A percentile compares a stretch with the other conserved stretches of the same genome.
phyloP scores from a whole-genome alignment of 2,329 filamentous ascomycete species.

The Fusarium sp. region DNA sequence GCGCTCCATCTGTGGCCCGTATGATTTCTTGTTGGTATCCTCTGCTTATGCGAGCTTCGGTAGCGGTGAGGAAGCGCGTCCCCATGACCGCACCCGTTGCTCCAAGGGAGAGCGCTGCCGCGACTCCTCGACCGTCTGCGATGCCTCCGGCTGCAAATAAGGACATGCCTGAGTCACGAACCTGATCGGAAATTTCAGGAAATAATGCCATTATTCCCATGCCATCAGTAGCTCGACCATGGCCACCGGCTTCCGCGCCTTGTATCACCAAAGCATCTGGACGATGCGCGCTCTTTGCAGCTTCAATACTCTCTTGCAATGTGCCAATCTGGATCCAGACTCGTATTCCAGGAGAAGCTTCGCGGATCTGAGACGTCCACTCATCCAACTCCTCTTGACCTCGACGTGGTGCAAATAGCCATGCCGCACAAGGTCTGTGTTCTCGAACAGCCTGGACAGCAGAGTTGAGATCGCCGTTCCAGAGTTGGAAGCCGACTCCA shows the following conservation, averaged over 20 bases:
- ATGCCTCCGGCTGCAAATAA: constrained; percentile 67
- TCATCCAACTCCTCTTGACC: constrained; percentile 55
- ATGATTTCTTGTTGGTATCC: constrained; percentile 60
- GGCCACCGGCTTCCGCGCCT: constrained; percentile 66
- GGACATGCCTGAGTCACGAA: constrained; percentile 53
- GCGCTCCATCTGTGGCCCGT: constrained; percentile 55
- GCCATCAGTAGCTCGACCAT: constrained; percentile 61
- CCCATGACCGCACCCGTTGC: constrained; percentile 70
- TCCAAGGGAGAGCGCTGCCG: constrained; percentile 64
- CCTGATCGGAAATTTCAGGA: constrained; percentile 62
- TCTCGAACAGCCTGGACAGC: constrained; percentile 49
- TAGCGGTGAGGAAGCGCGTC: constrained; percentile 70
- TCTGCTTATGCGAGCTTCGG: constrained; percentile 55
- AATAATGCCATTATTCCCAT: constrained; percentile 61
- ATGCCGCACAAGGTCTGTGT: constrained; percentile 56
- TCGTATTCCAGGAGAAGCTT: constrained; percentile 56
- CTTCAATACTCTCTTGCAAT: constrained; percentile 60
- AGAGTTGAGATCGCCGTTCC: constrained; percentile 56
- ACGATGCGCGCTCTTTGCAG: constrained; percentile 49
- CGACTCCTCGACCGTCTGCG: constrained; percentile 63
- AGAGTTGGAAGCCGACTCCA: constrained; percentile 60
- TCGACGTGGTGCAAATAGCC: constrained; percentile 57
- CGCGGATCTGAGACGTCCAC: constrained; percentile 61
- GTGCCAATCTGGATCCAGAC: constrained; percentile 67
- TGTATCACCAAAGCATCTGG: constrained; percentile 67